Evolutionary conservation across 2,329 filamentous ascomycete species (phyloP).

Genomic region (Didymella exigua): DNA sequence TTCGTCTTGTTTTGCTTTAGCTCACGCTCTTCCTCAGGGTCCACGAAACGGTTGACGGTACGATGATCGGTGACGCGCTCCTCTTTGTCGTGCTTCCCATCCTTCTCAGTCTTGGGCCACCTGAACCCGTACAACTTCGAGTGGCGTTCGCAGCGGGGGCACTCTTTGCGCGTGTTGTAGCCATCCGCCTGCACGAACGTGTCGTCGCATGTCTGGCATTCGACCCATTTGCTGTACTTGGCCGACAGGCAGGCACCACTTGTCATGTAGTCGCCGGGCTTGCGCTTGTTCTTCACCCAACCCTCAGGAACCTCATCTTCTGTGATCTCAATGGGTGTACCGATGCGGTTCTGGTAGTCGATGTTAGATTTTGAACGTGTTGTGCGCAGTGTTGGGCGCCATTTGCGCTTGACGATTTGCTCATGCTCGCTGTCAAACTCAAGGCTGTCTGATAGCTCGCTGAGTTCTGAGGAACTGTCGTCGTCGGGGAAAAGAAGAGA

Average conservation of each 20-base stretch:
- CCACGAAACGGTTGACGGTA: conserved; percentile 83
- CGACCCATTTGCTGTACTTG: conserved; percentile 80
- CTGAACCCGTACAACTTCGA: conserved; percentile 93
- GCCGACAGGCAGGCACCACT: conserved; percentile 77
- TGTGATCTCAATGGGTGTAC: conserved; percentile 36
- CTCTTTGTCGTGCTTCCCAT: conserved; percentile 73
- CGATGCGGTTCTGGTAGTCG: conserved; percentile 32
- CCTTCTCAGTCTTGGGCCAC: conserved; percentile 93
- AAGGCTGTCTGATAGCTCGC: conserved; percentile 47
- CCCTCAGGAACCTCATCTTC: conserved; percentile 24
- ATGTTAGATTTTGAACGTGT: conserved; percentile 47
- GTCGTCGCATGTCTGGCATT: conserved; percentile 81
- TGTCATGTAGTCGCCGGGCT: conserved; percentile 70
- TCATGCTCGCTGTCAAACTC: conserved; percentile 48
- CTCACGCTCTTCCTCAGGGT: conserved; percentile 65
- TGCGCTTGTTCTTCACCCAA: conserved; percentile 39
- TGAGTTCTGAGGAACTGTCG: conserved; percentile 47
- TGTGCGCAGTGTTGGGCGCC: conserved; percentile 32
- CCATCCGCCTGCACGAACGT: conserved; percentile 89
- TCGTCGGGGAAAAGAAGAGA: conserved; percentile 36
- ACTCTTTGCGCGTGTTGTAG: conserved; percentile 81
- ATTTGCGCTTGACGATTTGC: conserved; percentile 46
- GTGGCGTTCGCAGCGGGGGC: conserved; percentile 91
- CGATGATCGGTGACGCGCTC: conserved; percentile 79
- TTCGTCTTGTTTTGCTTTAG: conserved; percentile 40